phyloP scores from a whole-genome alignment of 2,329 filamentous ascomycete species.

The Dryadomyces quercivorus region DNA sequence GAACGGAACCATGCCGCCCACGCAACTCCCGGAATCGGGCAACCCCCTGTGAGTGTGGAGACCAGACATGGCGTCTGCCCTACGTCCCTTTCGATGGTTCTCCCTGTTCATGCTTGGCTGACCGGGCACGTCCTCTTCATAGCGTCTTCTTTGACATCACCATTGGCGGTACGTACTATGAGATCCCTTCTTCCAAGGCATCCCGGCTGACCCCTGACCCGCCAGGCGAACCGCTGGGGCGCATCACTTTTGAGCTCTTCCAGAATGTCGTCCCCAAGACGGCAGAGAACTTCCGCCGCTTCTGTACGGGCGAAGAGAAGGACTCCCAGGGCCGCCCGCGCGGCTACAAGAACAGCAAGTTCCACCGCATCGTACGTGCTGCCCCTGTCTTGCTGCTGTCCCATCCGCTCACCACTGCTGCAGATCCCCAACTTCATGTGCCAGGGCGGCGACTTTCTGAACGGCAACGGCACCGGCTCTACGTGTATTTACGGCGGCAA shows the following conservation, averaged over 20 bases:
- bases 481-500: constrained; percentile 78
- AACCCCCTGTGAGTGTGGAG: constrained; percentile 38
- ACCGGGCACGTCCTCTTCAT: constrained; percentile 13
- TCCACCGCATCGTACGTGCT: constrained; percentile 67
- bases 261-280: constrained; percentile 73
- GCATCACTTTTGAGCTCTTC: constrained; percentile 86
- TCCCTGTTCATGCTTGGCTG: constrained; percentile 14
- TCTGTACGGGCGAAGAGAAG: constrained; percentile 89
- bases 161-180: constrained; percentile 48
- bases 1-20: constrained; percentile 24
- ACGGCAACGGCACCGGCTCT: constrained; percentile 83
- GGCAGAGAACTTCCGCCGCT: constrained; percentile 93
- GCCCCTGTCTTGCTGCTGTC: not conserved
- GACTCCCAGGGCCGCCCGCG: constrained; percentile 64
- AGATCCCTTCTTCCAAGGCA: not conserved
- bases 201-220: not conserved
- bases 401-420: too few relatives aligned
- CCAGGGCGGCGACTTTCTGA: constrained; percentile 85
- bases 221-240: constrained; percentile 70
- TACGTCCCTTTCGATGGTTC: too few relatives aligned
- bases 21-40: constrained; percentile 31
- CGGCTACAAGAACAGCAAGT: constrained; percentile 90
- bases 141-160: constrained; percentile 33
- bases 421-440: constrained; percentile 96
- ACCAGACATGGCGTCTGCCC: too few relatives aligned